Evolutionary conservation across 768 basidiomycete genomes (phyloP), one percentile per base, ranked within the genome.

Genomic region (Suillus spraguei): DNA sequence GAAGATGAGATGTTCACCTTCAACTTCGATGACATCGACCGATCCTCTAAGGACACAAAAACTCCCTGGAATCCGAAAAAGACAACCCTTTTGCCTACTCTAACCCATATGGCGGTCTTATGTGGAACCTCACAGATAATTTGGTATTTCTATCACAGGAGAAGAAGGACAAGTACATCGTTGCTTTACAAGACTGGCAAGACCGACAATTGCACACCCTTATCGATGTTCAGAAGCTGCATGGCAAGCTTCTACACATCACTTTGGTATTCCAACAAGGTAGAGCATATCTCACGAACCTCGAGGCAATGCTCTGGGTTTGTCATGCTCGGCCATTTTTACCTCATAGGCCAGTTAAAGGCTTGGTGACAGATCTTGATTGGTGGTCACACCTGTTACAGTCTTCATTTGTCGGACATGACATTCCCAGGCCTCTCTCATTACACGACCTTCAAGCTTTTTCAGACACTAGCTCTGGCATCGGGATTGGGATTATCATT

Each of bases 181-280:
- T 11, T 0, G 72, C 75, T 5, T 74, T 80, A 5, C 1, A 59
- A 0, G 64, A 66, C 1, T 80, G 77, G 78, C 16, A 50, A 1
- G 1, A 36, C 1, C 16, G 46, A 3, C 9, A 54, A 0, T 64
- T 58, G 0, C 81, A 82, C 63, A 65, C 65, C 4, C 68, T 78
- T 2, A 61, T 71, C 0, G 73, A 82, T 4, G 71, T 77, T 1
- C 66, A 74, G 32, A 74, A 70, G 17, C 71, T 84, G 0, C 75
- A 81, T 59, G 77, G 82, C 0, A 81, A 82, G 56, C 71, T 83
- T 0, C 67, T 79, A 0, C 81, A 82, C 42, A 61, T 75, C 0
- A 71, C 68, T 22, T 60, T 71, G 4, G 71, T 81, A 8, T 39
- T 77, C 10, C 73, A 77, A 8, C 52, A 4, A 28, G 75, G 73